These are phyloP conservation scores for Coemansia sp. DNA, from an alignment of 192 early-diverging fungal species.

Conservation along the genomic window DNA sequence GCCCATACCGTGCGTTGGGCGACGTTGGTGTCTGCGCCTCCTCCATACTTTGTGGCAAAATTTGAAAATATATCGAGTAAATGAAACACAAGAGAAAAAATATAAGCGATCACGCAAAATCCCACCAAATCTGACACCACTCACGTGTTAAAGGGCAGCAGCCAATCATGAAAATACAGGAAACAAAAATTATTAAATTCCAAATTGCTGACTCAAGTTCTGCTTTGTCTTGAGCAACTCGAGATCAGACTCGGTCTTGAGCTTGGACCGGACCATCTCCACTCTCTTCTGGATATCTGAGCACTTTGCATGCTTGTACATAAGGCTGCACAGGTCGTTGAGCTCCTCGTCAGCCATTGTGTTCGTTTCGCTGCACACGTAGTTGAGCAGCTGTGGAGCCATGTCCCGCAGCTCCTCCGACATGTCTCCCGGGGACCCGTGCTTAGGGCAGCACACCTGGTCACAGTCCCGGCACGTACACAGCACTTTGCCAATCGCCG, in stretches of 20 bases:
- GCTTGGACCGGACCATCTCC: conserved; percentile 31
- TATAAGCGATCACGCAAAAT: neutral
- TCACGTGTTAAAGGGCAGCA: neutral
- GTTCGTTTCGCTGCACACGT: conserved; percentile 42
- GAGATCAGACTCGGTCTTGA: conserved; percentile 37
- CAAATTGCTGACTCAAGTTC: conserved; percentile 21
- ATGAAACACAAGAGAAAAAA: neutral
- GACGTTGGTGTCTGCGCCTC: conserved; percentile 13
- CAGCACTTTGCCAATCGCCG: neutral
- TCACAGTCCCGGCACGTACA: conserved; percentile 38
- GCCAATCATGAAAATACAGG: neutral
- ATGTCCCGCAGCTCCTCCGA: conserved; percentile 40
- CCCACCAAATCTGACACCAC: neutral
- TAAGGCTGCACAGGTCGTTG: conserved; percentile 45
- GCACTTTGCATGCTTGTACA: conserved; percentile 53
- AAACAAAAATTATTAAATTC: neutral
- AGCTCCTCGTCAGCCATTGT: conserved; percentile 44
- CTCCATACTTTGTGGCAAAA: conserved; percentile 7
- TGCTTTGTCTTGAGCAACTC: conserved; percentile 34
- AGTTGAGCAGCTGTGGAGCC: conserved; percentile 40
- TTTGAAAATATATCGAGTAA: neutral
- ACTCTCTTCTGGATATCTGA: conserved; percentile 46
- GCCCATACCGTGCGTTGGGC: conserved; percentile 21
- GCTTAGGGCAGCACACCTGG: conserved; percentile 27
- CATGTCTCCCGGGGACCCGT: conserved; percentile 35